Base-by-base conservation (phyloP, 176 grass and related monocot genomes). In the Aegilops speltoides region DNA sequence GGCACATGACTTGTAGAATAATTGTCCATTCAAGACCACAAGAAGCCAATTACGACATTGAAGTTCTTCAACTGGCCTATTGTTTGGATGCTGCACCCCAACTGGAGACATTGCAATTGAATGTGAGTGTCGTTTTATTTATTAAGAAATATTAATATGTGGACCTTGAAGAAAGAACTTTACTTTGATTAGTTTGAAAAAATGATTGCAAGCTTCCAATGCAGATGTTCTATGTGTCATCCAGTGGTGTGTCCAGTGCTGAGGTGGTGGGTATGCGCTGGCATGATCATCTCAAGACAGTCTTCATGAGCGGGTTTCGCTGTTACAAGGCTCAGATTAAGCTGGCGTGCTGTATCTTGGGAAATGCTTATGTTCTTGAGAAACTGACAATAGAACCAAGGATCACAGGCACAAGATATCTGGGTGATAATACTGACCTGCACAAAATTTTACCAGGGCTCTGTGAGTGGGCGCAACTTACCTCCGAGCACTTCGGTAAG, bases 261-360 rank as follows among this genome's bases (percentile, higher is more conserved):
- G 81, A 69, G 80, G 65, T 38, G 13, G 34, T 13, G 26, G 24
- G 38, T 6, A 46, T 76, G 82, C 2, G 59, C 38, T 6, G 3
- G 9, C 82, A 75, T 32, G 10, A 43, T 31, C 23, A 32, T 38
- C 82, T 84, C 6, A 84, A 50, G 26, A 33, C 10, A 0, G 61
- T 77, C 14, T 67, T 66, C 60, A 84, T 84, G 82, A 84, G 83
- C 2, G 40, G 83, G 29, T 85, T 85, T 59, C 20, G 72, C 12
- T 83, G 82, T 37, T 74, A 43, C 82, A 36, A 36, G 16, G 5
- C 82, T 74, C 52, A 73, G 36, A 16, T 74, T 2, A 41, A 36
- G 41, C 31, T 85, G 4, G 4, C 65, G 19, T 77, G 22, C 1
- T 62, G 60, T 40, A 85, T 85, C 15, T 41, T 85, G 40, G 23